Base-by-base conservation (phyloP, 2,329 filamentous ascomycete genomes). In the Ophiostoma populinum region DNA sequence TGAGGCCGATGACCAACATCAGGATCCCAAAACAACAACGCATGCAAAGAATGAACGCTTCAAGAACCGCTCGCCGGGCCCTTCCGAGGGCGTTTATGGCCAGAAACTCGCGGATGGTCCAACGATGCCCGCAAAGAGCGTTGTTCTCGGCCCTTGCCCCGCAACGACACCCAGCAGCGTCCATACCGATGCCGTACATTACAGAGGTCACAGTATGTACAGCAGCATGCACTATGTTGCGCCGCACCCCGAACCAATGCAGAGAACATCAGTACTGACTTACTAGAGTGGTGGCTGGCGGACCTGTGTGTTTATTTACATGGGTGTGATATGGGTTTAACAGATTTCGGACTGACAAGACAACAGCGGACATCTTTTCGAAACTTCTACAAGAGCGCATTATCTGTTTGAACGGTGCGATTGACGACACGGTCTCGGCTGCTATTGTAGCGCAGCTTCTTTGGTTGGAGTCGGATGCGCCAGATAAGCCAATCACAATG, bases 381-480 rank as follows among this genome's bases (percentile, higher is more conserved):
- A 76, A 82, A 49, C 62, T 86, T 6, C 58, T 86, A 13, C 79
- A 83, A 74, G 87, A 95, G 64, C 81, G 87, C 43, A 95, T 95
- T 49, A 69, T 98, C 50, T 93, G 81, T 52, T 69, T 95, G 24
- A 94, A 93, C 50, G 87, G 87, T 49, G 67, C 80, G 50, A 85
- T 95, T 39, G 80, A 95, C 59, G 82, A 93, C 51, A 77, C 71
- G 27, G 74, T 90, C 45, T 92, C 85, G 24, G 87, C 90, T n/a
- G 81, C 80, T 27, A 83, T 95, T 43, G 87, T 95, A 19, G 83
- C 90, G 2, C 92, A 98, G 54, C 74, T 98, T 16, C 78, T 98
- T 43, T 98, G 86, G 70, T 83, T 98, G 55, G 92, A 98, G 65
- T 90, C 87, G 49, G 90, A 98, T 51, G 83, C 82, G 50, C 86